These are phyloP conservation scores for Rhodotorula babjevae DNA, from an alignment of 768 basidiomycete genomes.

Conservation along the genomic window DNA sequence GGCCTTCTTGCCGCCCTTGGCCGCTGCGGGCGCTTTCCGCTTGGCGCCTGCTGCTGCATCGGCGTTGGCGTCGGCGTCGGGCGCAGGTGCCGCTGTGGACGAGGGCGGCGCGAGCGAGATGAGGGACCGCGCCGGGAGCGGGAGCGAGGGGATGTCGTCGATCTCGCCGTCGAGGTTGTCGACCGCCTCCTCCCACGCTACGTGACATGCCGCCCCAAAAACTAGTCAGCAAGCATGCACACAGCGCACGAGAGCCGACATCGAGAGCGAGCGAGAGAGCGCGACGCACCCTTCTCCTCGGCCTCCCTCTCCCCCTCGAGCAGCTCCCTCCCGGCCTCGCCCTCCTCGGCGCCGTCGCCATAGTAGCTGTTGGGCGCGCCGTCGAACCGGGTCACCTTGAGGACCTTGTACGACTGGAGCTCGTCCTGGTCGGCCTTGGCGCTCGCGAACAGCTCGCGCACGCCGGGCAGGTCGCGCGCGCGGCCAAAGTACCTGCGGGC, in stretches of 20 bases:
- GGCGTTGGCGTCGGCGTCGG: not conserved
- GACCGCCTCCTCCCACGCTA: slow-evolving; percentile 43
- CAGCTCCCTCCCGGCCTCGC: slow-evolving; percentile 53
- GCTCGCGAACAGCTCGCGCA: slow-evolving; percentile 86
- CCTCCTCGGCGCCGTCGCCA: slow-evolving; percentile 78
- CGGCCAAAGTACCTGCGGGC: slow-evolving; percentile 84
- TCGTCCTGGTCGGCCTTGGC: slow-evolving; percentile 69
- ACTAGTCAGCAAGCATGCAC: no score
- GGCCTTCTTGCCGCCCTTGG: slow-evolving; percentile 24
- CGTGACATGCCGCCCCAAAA: no score
- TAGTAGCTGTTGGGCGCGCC: slow-evolving; percentile 83
- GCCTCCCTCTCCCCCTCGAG: slow-evolving; percentile 65
- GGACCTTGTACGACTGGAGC: slow-evolving; percentile 46
- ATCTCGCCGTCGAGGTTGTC: slow-evolving; percentile 35
- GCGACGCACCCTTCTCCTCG: slow-evolving; percentile 65
- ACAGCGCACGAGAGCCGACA: not conserved
- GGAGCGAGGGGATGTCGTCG: slow-evolving; percentile 25
- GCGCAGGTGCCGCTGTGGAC: not conserved
- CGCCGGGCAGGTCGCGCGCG: slow-evolving; percentile 90
- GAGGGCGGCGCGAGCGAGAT: slow-evolving; percentile 14
- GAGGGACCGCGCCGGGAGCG: slow-evolving; percentile 17
- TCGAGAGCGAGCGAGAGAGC: no score
- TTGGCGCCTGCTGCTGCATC: slow-evolving; percentile 1
- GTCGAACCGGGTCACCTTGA: slow-evolving; percentile 85
- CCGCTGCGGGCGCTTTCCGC: slow-evolving; percentile 23